Conservation (phyloP, 805 yeast species). For the Brettanomyces bruxellensis region DNA sequence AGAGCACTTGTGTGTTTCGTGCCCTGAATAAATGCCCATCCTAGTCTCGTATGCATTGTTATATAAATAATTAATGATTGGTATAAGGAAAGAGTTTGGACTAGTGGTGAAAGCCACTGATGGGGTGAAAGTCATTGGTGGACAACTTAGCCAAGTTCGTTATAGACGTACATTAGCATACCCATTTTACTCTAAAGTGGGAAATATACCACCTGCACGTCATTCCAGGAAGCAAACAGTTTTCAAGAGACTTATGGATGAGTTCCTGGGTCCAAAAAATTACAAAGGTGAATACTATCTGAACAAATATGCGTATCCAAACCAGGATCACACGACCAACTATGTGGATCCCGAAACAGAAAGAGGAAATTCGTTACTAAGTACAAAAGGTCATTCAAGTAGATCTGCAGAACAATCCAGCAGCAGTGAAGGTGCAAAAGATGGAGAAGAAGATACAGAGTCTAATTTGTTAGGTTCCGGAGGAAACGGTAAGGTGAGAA, state of each 20-base stretch:
- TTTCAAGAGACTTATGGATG: conserved; percentile 55
- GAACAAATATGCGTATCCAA: conserved; percentile 67
- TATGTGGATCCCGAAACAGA: conserved; percentile 54
- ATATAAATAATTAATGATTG: too few relatives aligned
- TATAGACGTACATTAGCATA: conserved; percentile 46
- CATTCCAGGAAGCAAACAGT: conserved; percentile 36
- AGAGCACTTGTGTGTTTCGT: too few relatives aligned
- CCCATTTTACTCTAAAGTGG: conserved; percentile 40
- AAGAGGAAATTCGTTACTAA: conserved; percentile 26
- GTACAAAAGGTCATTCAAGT: conserved; percentile 6
- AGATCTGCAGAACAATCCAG: conserved; percentile 12
- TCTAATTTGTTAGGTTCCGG: background rate
- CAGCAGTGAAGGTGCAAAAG: conserved; percentile 4
- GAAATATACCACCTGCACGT: conserved; percentile 28
- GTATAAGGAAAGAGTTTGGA: too few relatives aligned
- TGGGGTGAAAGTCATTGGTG: conserved; percentile 7
- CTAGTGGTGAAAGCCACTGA: background rate
- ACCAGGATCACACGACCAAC: conserved; percentile 61
- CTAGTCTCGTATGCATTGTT: too few relatives aligned
- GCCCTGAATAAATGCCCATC: too few relatives aligned
- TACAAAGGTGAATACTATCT: conserved; percentile 71
- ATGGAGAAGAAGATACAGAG: conserved; percentile 5
- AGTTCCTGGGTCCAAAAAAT: conserved; percentile 77
- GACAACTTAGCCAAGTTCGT: conserved; percentile 35
- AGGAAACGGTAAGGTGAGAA: conserved; percentile 7